Evolutionary conservation across 495 filamentous ascomycete species (phyloP).

Genomic region (Jackrogersella minutella): DNA sequence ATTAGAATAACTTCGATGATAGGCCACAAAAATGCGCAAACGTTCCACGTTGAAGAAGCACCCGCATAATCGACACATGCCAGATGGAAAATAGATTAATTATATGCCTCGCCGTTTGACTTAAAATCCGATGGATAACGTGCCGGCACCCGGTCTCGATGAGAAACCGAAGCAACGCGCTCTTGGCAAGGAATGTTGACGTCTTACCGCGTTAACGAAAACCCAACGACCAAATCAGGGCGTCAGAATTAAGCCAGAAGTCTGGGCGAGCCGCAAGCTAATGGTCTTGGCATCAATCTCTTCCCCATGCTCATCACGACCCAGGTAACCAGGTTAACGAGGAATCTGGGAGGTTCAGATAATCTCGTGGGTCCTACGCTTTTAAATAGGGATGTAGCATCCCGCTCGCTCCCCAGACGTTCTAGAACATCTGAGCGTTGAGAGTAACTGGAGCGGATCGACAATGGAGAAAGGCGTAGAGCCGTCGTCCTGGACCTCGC

Average conservation of each 20-base stretch:
- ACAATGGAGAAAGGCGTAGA: conserved; percentile 19
- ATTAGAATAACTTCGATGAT: too few relatives aligned
- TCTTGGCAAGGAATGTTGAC: conserved; percentile 21
- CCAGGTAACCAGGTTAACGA: background rate
- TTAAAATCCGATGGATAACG: background rate
- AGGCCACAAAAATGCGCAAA: too few relatives aligned
- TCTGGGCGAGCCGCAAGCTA: background rate
- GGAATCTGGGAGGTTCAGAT: conserved; percentile 10
- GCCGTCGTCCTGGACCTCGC: background rate
- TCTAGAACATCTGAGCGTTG: background rate
- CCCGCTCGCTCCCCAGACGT: background rate
- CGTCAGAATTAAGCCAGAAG: conserved; percentile 2
- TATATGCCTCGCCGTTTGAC: background rate
- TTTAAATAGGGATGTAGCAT: background rate
- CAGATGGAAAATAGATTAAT: background rate
- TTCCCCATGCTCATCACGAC: conserved; percentile 8
- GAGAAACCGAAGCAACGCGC: conserved; percentile 4
- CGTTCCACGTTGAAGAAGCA: too few relatives aligned
- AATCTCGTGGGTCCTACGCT: conserved; percentile 2
- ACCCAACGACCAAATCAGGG: conserved; percentile 15
- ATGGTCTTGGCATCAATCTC: conserved; percentile 34
- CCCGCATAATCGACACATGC: too few relatives aligned
- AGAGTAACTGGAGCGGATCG: conserved; percentile 15
- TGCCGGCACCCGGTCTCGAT: conserved; percentile 26
- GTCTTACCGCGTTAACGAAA: conserved; percentile 11